Conservation (phyloP, 2,329 filamentous ascomycete species). For the Hypoxylon sp. region DNA sequence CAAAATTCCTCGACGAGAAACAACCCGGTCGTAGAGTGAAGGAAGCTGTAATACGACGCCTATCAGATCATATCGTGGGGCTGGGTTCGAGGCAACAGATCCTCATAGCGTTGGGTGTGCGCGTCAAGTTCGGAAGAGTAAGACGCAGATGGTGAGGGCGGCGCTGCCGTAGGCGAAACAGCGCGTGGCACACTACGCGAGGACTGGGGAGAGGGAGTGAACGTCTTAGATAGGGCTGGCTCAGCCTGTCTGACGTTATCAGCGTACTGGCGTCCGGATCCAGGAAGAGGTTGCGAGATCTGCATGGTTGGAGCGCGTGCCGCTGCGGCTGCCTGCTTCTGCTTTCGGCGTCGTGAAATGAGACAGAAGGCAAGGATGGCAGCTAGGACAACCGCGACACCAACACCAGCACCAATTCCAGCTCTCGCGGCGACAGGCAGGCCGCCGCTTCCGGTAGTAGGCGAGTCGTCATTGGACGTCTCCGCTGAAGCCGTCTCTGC, state of each 20-base stretch:
- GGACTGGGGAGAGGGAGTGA: constrained; percentile 29
- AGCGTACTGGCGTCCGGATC: constrained; percentile 55
- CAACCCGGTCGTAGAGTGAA: constrained; percentile 2
- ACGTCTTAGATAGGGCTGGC: constrained; percentile 38
- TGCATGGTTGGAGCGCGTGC: constrained; percentile 52
- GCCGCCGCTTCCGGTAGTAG: constrained; percentile 41
- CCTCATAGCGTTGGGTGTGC: constrained; percentile 67
- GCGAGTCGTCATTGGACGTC: constrained; percentile 12
- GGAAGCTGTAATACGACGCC: not conserved
- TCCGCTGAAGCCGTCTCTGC: constrained; percentile 30
- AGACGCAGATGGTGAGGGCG: constrained; percentile 41
- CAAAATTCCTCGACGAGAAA: constrained; percentile 25
- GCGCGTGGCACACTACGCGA: not conserved
- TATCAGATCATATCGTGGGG: constrained; percentile 56
- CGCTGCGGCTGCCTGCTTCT: constrained; percentile 38
- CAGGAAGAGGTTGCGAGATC: constrained; percentile 66
- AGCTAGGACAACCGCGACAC: constrained; percentile 57
- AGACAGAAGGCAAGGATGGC: constrained; percentile 57
- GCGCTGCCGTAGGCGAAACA: constrained; percentile 39
- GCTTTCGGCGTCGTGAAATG: constrained; percentile 54
- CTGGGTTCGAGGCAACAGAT: constrained; percentile 66
- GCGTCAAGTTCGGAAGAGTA: constrained; percentile 58
- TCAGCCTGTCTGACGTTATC: constrained; percentile 48
- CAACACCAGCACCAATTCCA: constrained; percentile 63
- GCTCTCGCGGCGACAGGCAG: constrained; percentile 61